Conservation (phyloP, 768 basidiomycete genomes). For the Xerocomellus amylosporus region DNA sequence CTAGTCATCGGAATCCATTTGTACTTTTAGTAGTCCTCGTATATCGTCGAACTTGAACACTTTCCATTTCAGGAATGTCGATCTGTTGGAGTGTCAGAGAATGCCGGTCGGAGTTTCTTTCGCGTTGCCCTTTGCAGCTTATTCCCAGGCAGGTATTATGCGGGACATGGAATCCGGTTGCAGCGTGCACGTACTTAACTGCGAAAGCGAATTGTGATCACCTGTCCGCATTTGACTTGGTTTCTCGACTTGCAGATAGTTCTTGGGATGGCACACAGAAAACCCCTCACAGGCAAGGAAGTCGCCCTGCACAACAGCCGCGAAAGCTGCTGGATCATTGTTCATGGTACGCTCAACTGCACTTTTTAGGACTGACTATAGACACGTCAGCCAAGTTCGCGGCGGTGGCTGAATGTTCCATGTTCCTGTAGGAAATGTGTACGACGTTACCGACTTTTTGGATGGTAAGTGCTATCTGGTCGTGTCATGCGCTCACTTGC, state of each 20-base stretch:
- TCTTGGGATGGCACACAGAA: conserved; percentile 14
- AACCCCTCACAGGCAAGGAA: conserved; percentile 43
- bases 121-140: not conserved
- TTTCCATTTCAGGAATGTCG: conserved; percentile 7
- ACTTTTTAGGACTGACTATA: not conserved
- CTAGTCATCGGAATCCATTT: not conserved
- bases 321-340: conserved; percentile 79
- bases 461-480: conserved; percentile 44
- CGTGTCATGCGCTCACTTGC: not conserved
- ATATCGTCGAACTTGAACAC: conserved; percentile 1
- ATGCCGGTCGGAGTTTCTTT: conserved; percentile 8
- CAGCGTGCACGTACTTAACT: not conserved
- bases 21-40: not conserved
- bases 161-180: conserved; percentile 6
- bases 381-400: not conserved
- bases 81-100: not conserved
- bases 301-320: conserved; percentile 56
- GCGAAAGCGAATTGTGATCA: not conserved
- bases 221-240: not conserved
- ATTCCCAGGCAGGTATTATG: conserved; percentile 3
- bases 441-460: conserved; percentile 78
- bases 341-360: conserved; percentile 54
- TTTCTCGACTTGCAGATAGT: not conserved
- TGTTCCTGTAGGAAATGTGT: conserved; percentile 55
- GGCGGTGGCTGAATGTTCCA: not conserved